Percentiles rank a stretch among this genome's conserved stretches.
Evolutionary conservation across 768 basidiomycete genomes (phyloP).

Genomic region (Psilocybe azurescens): DNA sequence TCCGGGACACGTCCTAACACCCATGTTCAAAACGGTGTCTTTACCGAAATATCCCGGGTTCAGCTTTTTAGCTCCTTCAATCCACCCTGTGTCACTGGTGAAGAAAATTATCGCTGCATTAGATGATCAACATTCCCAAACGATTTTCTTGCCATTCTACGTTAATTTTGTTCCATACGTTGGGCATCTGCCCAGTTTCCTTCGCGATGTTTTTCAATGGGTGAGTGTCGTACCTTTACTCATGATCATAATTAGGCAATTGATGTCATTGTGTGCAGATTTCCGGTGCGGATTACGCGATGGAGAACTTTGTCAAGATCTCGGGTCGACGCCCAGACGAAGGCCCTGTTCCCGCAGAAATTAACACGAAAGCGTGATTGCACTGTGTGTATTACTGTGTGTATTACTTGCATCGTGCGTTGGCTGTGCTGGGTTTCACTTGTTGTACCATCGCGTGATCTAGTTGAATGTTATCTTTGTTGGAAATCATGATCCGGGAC

Average conservation of each 20-base stretch:
- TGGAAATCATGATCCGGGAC: not conserved
- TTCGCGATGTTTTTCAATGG: slow-evolving; percentile 79
- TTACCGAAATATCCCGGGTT: slow-evolving; percentile 56
- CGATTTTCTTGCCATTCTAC: slow-evolving; percentile 77
- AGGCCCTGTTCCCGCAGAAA: slow-evolving; percentile 28
- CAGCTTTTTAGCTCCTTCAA: slow-evolving; percentile 78
- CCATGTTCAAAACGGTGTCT: slow-evolving; percentile 69
- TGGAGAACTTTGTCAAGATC: slow-evolving; percentile 72
- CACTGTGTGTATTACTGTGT: not conserved
- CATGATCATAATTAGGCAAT: slow-evolving; percentile 9
- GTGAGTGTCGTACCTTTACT: slow-evolving; percentile 40
- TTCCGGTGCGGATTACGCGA: slow-evolving; percentile 70
- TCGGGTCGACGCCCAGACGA: slow-evolving; percentile 66
- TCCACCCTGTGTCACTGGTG: slow-evolving; percentile 76
- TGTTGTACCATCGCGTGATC: slow-evolving; percentile 11
- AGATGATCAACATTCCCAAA: slow-evolving; percentile 79
- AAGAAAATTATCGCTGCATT: slow-evolving; percentile 83
- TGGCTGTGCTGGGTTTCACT: slow-evolving; percentile 13
- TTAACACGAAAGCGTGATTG: slow-evolving; percentile 23
- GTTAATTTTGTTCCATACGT: slow-evolving; percentile 62
- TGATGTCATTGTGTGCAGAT: slow-evolving; percentile 43
- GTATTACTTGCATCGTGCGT: not conserved
- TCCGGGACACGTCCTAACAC: slow-evolving; percentile 81
- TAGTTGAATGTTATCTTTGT: slow-evolving; percentile 11
- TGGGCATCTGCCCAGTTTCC: slow-evolving; percentile 68